A percentile compares a stretch with the other conserved stretches of the same genome.
These are phyloP conservation scores for Otatea glauca DNA, from an alignment of 176 grass and related monocot genomes.

Conservation along the genomic window DNA sequence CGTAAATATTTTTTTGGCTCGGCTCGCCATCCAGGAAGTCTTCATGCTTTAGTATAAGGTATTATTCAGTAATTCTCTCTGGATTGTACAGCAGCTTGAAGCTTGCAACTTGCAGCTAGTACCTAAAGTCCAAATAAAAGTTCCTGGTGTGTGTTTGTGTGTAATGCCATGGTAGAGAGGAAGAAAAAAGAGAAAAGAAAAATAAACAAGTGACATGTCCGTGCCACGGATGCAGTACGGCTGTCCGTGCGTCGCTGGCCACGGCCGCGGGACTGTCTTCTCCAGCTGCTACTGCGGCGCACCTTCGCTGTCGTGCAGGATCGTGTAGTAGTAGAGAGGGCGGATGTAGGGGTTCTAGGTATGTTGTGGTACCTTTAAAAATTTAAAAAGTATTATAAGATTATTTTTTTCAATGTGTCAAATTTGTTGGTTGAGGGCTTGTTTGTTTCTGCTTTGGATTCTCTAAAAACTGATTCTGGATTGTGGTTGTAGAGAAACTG, in stretches of 20 bases:
- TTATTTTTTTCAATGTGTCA: too few species aligned
- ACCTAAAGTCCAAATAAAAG: neutral
- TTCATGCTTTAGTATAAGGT: too few species aligned
- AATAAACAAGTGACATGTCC: slow-evolving; percentile 18
- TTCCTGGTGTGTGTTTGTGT: slow-evolving; percentile 14
- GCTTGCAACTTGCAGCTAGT: neutral
- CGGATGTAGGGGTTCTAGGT: too few species aligned
- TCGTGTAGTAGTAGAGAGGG: slow-evolving; percentile 40
- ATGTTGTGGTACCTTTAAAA: too few species aligned
- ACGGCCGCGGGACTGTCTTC: slow-evolving; percentile 38
- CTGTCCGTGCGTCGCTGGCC: slow-evolving; percentile 1
- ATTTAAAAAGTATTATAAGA: too few species aligned
- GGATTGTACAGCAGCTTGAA: slow-evolving; percentile 17
- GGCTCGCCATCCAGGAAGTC: too few species aligned
- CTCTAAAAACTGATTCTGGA: too few species aligned
- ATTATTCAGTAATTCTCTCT: too few species aligned
- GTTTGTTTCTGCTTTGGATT: too few species aligned
- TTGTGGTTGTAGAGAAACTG: too few species aligned
- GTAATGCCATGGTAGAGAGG: slow-evolving; percentile 3
- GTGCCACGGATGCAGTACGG: slow-evolving; percentile 36
- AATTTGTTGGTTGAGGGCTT: too few species aligned
- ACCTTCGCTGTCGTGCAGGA: neutral
- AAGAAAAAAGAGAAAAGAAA: neutral
- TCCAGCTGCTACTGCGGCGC: slow-evolving; percentile 37
- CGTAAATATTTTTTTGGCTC: too few species aligned